Percentiles rank a stretch among this genome's conserved stretches.
Evolutionary conservation across 1,284 basidiomycete species (phyloP).

Genomic region (Cutaneotrichosporon mucoides): DNA sequence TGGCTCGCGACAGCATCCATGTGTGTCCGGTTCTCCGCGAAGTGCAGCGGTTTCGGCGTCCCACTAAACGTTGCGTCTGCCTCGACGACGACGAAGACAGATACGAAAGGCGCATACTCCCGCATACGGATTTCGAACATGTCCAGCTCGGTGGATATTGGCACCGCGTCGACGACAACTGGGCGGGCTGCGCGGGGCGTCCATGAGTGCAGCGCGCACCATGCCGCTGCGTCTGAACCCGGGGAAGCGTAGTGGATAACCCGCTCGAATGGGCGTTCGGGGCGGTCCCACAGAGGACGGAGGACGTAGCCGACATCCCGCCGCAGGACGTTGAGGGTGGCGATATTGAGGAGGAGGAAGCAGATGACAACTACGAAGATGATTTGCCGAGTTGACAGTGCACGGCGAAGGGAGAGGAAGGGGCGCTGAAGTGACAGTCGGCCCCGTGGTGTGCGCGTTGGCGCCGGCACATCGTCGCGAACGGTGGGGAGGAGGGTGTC

Average conservation of each 20-base stretch:
- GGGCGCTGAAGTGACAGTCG: too few species aligned
- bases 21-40: slow-evolving; percentile 34
- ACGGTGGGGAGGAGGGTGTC: too few species aligned
- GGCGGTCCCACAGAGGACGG: slow-evolving; percentile 32
- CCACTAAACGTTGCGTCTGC: slow-evolving; percentile 62
- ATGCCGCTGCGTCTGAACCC: not conserved
- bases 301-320: slow-evolving; percentile 31
- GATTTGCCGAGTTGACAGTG: too few species aligned
- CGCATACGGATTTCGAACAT: slow-evolving; percentile 64
- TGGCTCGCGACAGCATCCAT: slow-evolving; percentile 22
- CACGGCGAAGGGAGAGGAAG: too few species aligned
- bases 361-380: too few species aligned
- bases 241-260: slow-evolving; percentile 21
- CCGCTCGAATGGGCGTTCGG: slow-evolving; percentile 14
- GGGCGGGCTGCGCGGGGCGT: slow-evolving; percentile 4
- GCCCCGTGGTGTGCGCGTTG: too few species aligned
- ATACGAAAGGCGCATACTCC: slow-evolving; percentile 61
- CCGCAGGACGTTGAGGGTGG: too few species aligned
- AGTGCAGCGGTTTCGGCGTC: slow-evolving; percentile 57
- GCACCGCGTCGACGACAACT: slow-evolving; percentile 54
- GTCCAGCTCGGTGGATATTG: slow-evolving; percentile 64
- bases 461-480: too few species aligned
- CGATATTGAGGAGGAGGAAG: too few species aligned
- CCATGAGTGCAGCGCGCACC: slow-evolving; percentile 28
- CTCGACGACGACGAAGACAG: slow-evolving; percentile 64